Percentiles rank a stretch among this genome's conserved stretches.
Conservation (phyloP, 2,329 filamentous ascomycete species). For the Dactylellina drechsleri region DNA sequence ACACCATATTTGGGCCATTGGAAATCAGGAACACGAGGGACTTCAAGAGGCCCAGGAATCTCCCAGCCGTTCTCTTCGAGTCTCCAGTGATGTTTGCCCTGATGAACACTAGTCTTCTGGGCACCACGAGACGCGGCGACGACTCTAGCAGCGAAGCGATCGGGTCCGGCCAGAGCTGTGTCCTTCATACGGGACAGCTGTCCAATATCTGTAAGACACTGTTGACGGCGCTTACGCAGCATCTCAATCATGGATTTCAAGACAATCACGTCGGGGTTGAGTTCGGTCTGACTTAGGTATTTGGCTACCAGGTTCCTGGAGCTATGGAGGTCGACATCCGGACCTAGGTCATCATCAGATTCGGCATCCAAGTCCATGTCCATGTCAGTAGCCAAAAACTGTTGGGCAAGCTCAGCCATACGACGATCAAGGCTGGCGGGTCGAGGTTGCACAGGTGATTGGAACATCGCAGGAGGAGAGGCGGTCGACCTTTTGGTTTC, state of each 20-base stretch:
- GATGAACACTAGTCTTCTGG: conserved; percentile 51
- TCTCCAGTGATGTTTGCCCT: conserved; percentile 51
- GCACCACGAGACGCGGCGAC: conserved; percentile 52
- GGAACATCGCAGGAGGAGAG: conserved; percentile 49
- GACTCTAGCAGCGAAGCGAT: conserved; percentile 51
- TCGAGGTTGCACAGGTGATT: conserved; percentile 39
- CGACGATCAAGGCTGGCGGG: conserved; percentile 46
- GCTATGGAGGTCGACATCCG: conserved; percentile 19
- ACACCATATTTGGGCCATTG: conserved; percentile 49
- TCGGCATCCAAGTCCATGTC: conserved; percentile 37
- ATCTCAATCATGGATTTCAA: conserved; percentile 46
- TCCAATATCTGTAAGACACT: conserved; percentile 43
- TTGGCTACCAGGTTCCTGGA: conserved; percentile 24
- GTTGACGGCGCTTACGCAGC: conserved; percentile 44
- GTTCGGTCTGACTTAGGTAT: conserved; percentile 41
- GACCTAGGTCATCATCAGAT: conserved; percentile 34
- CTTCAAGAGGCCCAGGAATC: conserved; percentile 33
- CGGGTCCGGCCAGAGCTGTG: conserved; percentile 29
- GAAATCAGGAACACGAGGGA: conserved; percentile 37
- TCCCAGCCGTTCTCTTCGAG: conserved; percentile 49
- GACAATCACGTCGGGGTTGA: conserved; percentile 43
- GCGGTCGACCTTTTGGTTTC: conserved; percentile 53
- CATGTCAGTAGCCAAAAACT: conserved; percentile 14
- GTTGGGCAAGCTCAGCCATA: conserved; percentile 36
- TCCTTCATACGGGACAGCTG: conserved; percentile 34